A percentile compares a stretch with the other conserved stretches of the same genome.
Evolutionary conservation across 345 rosid species (phyloP).

Genomic region (Schrenkiella parvula): DNA sequence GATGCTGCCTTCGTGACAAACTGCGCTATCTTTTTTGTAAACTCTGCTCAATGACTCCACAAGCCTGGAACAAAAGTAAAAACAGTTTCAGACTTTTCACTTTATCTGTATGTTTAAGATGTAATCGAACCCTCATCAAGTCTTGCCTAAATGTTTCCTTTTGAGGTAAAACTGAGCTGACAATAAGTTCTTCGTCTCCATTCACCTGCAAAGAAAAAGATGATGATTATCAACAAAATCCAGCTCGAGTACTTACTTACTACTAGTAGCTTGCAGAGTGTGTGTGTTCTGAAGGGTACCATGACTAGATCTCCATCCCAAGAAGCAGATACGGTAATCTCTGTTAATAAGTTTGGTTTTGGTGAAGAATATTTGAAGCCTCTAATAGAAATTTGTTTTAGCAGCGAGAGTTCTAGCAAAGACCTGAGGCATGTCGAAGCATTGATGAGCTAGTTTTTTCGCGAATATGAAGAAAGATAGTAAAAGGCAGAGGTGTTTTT

Average conservation of each 20-base stretch:
- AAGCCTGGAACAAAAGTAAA: slow-evolving; percentile 41
- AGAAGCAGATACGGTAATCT: slow-evolving; percentile 55
- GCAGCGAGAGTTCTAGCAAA: slow-evolving; percentile 65
- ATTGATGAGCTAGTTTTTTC: neutral
- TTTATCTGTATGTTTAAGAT: neutral
- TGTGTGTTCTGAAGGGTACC: slow-evolving; percentile 36
- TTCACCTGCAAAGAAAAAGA: slow-evolving; percentile 48
- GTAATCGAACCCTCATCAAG: neutral
- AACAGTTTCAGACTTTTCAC: neutral
- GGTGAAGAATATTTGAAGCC: slow-evolving; percentile 54
- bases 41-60: slow-evolving; percentile 51
- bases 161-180: slow-evolving; percentile 52
- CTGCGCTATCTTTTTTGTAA: slow-evolving; percentile 42
- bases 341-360: slow-evolving; percentile 44
- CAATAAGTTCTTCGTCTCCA: slow-evolving; percentile 66
- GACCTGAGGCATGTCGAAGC: slow-evolving; percentile 39
- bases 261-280: slow-evolving; percentile 10
- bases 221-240: neutral
- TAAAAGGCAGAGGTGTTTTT: neutral
- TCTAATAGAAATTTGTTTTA: slow-evolving; percentile 63
- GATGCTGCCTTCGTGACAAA: slow-evolving; percentile 36
- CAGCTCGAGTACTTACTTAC: neutral
- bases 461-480: neutral
- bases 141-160: slow-evolving; percentile 56
- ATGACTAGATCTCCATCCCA: slow-evolving; percentile 68